Evolutionary conservation across 2,329 filamentous ascomycete species (phyloP), one percentile per base, ranked within the genome.

Genomic region (Scedosporium minutisporum): DNA sequence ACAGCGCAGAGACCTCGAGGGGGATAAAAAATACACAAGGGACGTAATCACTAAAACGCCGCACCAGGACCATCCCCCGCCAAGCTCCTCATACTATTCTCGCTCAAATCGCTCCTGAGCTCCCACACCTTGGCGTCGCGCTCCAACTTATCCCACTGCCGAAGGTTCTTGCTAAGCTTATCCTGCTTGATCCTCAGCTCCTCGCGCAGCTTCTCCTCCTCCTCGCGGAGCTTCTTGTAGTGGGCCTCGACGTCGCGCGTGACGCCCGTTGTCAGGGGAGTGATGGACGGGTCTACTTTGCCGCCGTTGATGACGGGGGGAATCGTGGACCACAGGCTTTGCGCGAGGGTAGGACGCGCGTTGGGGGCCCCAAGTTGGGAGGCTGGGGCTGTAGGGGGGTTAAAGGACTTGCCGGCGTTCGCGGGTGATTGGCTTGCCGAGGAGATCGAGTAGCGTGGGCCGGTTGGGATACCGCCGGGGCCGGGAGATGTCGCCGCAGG

Each of bases 171-270:
- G 33, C 82, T 76, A 46, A 85, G 71, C 65, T 78, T 78, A 51
- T 85, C 83, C 67, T 85, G 79, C 68, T 82, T 83, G 25, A 67
- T 68, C 21, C 78, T 76, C 33, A 83, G 71, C 61, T 86, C 83
- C 51, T 81, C 77, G 1, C 83, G 77, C 42, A 84, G 67, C 65
- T 79, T 80, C 69, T 85, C 83, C 68, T 85, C 83, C 57, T 86
- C 83, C 46, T 85, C 82, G 63, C 76, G 77, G 10, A 85, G 75
- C 64, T 81, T 81, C 41, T 76, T 75, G 66, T 78, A 80, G 69
- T 84, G 81, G n/a, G 77, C 70, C 65, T 84, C 81, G 16, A 84
- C 71, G 53, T 86, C 83, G 10, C 79, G 78, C 25, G 85, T 78
- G 16, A 82, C 80, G 0, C 73, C 62, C 3, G 75, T 74, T 6